Evolutionary conservation across 75 land plant genomes (phyloP).

Genomic region (Cryptomeria japonica): DNA sequence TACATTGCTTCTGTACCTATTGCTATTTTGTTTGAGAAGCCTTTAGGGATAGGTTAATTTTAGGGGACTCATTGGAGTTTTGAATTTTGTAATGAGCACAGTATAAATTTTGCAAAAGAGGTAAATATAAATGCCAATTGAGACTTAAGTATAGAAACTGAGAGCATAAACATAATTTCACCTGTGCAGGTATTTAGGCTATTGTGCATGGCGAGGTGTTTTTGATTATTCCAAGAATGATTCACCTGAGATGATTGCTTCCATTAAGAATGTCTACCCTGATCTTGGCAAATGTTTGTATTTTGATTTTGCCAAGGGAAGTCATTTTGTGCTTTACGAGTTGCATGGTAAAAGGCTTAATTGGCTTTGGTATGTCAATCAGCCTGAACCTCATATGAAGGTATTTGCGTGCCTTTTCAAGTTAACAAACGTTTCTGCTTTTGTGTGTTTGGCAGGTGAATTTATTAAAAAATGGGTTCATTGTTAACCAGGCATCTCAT

Average conservation of each 20-base stretch:
- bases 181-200: conserved; percentile 71
- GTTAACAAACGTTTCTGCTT: neutral
- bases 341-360: conserved; percentile 59
- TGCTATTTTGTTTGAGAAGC: neutral
- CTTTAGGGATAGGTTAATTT: neutral
- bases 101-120: neutral
- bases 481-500: neutral
- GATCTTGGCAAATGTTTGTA: conserved; percentile 78
- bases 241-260: conserved; percentile 34
- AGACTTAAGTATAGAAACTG: neutral
- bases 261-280: conserved; percentile 49
- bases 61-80: neutral
- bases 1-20: neutral
- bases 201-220: conserved; percentile 90
- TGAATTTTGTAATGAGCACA: neutral
- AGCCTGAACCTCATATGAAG: conserved; percentile 65
- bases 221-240: conserved; percentile 50
- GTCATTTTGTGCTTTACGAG: conserved; percentile 73
- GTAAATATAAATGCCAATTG: neutral
- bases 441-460: neutral
- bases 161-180: neutral
- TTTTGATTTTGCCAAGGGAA: conserved; percentile 58
- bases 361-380: conserved; percentile 86
- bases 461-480: neutral
- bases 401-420: conserved; percentile 21